A percentile compares a stretch with the other conserved stretches of the same genome.
Evolutionary conservation across 2,329 filamentous ascomycete species (phyloP).

Genomic region (Colletotrichum tropicale): DNA sequence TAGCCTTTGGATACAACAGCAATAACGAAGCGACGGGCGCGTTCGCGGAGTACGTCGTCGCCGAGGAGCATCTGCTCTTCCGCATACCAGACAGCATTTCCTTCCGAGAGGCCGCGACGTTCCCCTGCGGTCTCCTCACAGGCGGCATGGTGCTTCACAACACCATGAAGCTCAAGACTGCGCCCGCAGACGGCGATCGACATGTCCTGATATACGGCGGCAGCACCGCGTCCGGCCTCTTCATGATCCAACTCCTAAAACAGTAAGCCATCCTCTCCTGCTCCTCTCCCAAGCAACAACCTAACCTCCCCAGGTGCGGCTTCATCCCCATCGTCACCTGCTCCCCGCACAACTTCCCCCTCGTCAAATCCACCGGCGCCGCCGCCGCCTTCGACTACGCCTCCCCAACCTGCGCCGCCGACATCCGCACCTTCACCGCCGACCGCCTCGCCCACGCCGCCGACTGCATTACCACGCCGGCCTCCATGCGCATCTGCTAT

Average conservation of each 20-base stretch:
- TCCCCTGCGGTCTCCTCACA: conserved; percentile 13
- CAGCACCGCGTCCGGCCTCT: conserved; percentile 47
- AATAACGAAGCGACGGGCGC: conserved; percentile 26
- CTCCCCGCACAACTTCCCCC: conserved; percentile 44
- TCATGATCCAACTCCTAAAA: conserved; percentile 33
- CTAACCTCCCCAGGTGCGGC: conserved; percentile 30
- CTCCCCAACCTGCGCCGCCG: conserved; percentile 32
- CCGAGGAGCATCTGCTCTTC: conserved; percentile 22
- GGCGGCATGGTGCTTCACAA: conserved; percentile 4
- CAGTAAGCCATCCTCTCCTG: conserved; percentile 15
- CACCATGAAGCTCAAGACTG: conserved; percentile 31
- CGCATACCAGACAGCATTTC: conserved; percentile 27
- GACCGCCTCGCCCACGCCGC: conserved; percentile 41
- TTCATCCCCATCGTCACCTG: conserved; percentile 47
- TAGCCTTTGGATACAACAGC: conserved; percentile 25
- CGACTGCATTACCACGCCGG: conserved; percentile 44
- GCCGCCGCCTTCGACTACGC: conserved; percentile 49
- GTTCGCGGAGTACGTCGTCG: conserved; percentile 32
- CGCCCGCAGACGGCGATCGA: background rate
- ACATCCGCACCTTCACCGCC: conserved; percentile 40
- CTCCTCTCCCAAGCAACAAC: background rate
- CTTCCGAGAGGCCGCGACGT: conserved; percentile 27
- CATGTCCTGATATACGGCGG: conserved; percentile 50
- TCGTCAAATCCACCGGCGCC: conserved; percentile 47
- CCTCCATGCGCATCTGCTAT: conserved; percentile 41